Evolutionary conservation across 129 eudicot genomes (phyloP).

Genomic region (Sambucus nigra): DNA sequence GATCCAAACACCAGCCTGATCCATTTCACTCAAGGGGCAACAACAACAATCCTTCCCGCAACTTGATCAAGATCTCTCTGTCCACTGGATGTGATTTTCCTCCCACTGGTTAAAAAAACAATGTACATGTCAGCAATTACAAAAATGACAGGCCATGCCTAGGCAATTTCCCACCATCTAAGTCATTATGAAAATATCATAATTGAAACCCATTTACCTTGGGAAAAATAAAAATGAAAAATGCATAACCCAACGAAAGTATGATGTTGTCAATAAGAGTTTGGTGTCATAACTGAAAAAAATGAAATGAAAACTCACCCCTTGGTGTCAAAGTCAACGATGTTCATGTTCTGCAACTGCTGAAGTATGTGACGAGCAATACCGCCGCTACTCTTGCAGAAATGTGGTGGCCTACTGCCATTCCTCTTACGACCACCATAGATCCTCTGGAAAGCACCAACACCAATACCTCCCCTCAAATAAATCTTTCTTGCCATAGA

Average conservation of each 20-base stretch:
- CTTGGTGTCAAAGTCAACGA: constrained; percentile 58
- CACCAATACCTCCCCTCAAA: constrained; percentile 75
- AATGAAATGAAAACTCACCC: constrained; percentile 41
- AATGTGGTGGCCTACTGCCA: constrained; percentile 71
- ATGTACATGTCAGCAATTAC: neutral
- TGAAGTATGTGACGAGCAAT: constrained; percentile 65
- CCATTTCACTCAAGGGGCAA: constrained; percentile 10
- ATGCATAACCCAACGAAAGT: too few relatives aligned
- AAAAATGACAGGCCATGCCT: too few relatives aligned
- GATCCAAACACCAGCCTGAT: neutral
- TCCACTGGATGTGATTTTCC: constrained; percentile 33
- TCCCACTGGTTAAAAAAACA: constrained; percentile 19
- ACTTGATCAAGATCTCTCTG: constrained; percentile 37
- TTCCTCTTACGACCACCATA: constrained; percentile 80
- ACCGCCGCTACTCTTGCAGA: constrained; percentile 65
- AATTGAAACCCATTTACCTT: too few relatives aligned
- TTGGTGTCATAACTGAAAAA: neutral
- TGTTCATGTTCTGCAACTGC: constrained; percentile 57
- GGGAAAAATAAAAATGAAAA: neutral
- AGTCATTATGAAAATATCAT: neutral
- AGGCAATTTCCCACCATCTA: too few relatives aligned
- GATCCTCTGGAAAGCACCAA: constrained; percentile 59
- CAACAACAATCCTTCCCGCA: constrained; percentile 26
- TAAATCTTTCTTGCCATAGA: constrained; percentile 75
- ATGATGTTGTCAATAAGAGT: too few relatives aligned